Evolutionary conservation across 2,329 filamentous ascomycete genomes (phyloP).

Genomic region (Pestalotiopsis sp.): DNA sequence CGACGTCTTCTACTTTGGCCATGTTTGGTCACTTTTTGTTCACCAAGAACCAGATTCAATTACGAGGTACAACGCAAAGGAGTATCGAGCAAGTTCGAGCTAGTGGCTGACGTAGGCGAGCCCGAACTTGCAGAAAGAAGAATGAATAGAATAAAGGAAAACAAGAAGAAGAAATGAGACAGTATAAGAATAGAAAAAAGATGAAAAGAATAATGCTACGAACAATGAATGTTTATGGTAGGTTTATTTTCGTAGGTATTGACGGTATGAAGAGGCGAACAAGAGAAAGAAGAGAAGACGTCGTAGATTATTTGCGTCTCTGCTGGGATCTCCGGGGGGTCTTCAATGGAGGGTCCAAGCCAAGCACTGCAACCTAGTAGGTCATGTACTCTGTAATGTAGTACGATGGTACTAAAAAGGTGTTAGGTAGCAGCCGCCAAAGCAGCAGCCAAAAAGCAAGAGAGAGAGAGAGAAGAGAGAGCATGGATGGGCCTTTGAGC

Average conservation of each 20-base stretch:
- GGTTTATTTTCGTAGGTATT: too few relatives aligned
- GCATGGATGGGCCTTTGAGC: neutral
- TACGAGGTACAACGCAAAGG: neutral
- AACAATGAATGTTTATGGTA: conserved; percentile 1
- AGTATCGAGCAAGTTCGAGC: neutral
- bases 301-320: neutral
- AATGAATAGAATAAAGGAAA: neutral
- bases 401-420: too few relatives aligned
- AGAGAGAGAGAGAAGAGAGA: neutral
- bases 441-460: neutral
- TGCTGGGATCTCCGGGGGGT: neutral
- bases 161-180: neutral
- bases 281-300: neutral
- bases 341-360: neutral
- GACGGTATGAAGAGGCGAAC: neutral
- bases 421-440: neutral
- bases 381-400: too few relatives aligned
- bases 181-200: neutral
- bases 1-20: conserved; percentile 9
- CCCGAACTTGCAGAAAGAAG: neutral
- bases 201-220: neutral
- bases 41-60: neutral
- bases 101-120: neutral
- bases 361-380: too few relatives aligned
- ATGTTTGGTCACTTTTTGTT: neutral